A percentile compares a stretch with the other conserved stretches of the same genome.
Evolutionary conservation across 352 stramenopile species (phyloP).

Genomic region (Globisporangium heterothallicum): DNA sequence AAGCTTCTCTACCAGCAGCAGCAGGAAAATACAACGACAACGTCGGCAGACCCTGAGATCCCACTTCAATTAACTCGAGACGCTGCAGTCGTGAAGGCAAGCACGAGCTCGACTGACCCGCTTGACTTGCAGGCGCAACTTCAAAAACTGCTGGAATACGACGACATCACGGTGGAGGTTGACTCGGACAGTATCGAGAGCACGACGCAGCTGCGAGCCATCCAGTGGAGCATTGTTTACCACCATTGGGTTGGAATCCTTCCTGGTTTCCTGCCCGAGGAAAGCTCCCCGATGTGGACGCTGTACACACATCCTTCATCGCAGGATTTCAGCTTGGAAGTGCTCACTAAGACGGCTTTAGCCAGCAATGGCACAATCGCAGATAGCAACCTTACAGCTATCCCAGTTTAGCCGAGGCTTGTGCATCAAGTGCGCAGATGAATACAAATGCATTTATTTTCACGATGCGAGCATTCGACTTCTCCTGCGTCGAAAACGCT

Average conservation of each 20-base stretch:
- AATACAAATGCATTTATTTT: background rate
- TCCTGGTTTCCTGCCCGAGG: slow-evolving; percentile 19
- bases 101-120: slow-evolving; percentile 18
- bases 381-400: background rate
- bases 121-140: slow-evolving; percentile 19
- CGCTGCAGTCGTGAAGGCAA: slow-evolving; percentile 12
- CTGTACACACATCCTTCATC: slow-evolving; percentile 22
- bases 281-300: slow-evolving; percentile 20
- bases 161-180: slow-evolving; percentile 34
- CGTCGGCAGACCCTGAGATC: slow-evolving; percentile 11
- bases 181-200: slow-evolving; percentile 14
- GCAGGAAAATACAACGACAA: background rate
- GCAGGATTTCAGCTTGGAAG: slow-evolving; percentile 5
- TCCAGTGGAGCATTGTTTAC: slow-evolving; percentile 32
- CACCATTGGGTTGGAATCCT: slow-evolving; percentile 25
- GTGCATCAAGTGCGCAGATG: background rate
- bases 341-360: slow-evolving; percentile 4
- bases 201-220: slow-evolving; percentile 5
- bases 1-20: slow-evolving; percentile 36
- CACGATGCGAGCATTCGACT: slow-evolving; percentile 1
- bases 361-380: background rate
- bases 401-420: background rate
- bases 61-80: slow-evolving; percentile 17
- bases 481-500: background rate
- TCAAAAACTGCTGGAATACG: slow-evolving; percentile 27